Base-by-base conservation (phyloP, 352 stramenopile genomes). In the Globisporangium barbulae region DNA sequence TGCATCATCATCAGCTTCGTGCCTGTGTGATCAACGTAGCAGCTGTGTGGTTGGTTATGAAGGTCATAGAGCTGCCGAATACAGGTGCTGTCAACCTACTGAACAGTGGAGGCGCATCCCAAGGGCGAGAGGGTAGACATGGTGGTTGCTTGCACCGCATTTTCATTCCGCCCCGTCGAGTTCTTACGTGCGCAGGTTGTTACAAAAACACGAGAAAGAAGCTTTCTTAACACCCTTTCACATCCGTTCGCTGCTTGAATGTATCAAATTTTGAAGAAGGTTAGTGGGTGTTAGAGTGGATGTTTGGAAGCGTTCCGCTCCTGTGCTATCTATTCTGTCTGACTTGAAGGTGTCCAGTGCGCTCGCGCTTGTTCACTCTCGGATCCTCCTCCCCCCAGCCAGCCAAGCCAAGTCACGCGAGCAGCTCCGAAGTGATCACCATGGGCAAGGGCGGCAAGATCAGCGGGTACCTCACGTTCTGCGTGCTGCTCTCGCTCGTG, bases 381-480 rank as follows among this genome's bases (percentile, higher is more conserved):
- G 52, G 52, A 58, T 58, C 52, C n/a, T 42, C 52, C 15, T 10
- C 28, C n/a, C 17, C 15, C n/a, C 17, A 31, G 19, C 50, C 31
- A 31, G 25, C 31, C 25, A 41, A 3, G 15, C 17, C 17, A 28
- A 35, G 9, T 5, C 13, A 21, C 48, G 21, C n/a, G 48, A 54
- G 30, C 52, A 58, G 52, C 52, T 45, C 45, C n/a, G 45, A 15
- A 52, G 12, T 21, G 15, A 44, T 15, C 31, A 69, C 12, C 31
- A 90, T 91, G 82, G 77, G 80, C 52, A 89, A 83, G 63, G 69
- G 64, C 37, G 59, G 65, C 56, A 82, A 76, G 53, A 63, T 79
- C 17, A 68, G 76, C 53, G 67, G 69, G 35, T 80, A 75, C 45
- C 58, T 76, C 49, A 66, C 69, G 68, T 61, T 83, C 64, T 70